Percentiles rank a stretch among this genome's conserved stretches.
Conservation (phyloP, 495 filamentous ascomycete genomes). For the Gamarada debralockiae region DNA sequence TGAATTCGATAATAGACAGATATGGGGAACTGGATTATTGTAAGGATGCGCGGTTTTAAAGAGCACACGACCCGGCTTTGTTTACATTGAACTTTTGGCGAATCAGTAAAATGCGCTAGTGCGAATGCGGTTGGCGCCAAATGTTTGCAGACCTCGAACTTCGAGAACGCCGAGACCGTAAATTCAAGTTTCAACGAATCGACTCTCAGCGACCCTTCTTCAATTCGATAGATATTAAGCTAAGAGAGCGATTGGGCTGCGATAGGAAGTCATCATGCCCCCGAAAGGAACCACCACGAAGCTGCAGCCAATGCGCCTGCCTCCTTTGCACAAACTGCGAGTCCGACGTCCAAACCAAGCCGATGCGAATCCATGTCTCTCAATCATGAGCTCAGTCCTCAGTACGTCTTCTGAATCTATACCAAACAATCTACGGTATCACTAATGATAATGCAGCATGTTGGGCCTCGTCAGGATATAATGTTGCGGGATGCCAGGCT, state of each 20-base stretch:
- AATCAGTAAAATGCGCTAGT: background rate
- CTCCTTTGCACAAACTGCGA: slow-evolving; percentile 79
- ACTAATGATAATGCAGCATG: slow-evolving; percentile 55
- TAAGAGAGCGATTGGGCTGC: too few species aligned
- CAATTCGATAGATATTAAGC: too few species aligned
- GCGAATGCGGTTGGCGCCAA: background rate
- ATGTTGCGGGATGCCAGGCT: slow-evolving; percentile 65
- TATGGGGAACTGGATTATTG: too few species aligned
- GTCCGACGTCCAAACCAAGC: slow-evolving; percentile 76
- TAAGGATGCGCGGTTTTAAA: background rate
- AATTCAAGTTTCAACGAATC: too few species aligned
- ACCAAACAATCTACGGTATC: background rate
- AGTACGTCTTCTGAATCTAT: slow-evolving; percentile 52
- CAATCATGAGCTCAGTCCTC: slow-evolving; percentile 85
- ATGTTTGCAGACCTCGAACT: background rate
- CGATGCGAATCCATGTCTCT: slow-evolving; percentile 73
- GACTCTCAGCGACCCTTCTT: too few species aligned
- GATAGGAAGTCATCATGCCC: slow-evolving; percentile 14
- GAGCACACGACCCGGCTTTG: background rate
- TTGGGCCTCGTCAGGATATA: slow-evolving; percentile 88
- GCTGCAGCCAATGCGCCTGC: slow-evolving; percentile 67
- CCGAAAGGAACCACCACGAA: slow-evolving; percentile 22
- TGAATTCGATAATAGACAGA: background rate
- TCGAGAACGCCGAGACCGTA: background rate
- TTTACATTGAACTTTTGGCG: background rate